A percentile compares a stretch with the other conserved stretches of the same genome.
Conservation (phyloP, 306 rosid species). For the Malus fusca region DNA sequence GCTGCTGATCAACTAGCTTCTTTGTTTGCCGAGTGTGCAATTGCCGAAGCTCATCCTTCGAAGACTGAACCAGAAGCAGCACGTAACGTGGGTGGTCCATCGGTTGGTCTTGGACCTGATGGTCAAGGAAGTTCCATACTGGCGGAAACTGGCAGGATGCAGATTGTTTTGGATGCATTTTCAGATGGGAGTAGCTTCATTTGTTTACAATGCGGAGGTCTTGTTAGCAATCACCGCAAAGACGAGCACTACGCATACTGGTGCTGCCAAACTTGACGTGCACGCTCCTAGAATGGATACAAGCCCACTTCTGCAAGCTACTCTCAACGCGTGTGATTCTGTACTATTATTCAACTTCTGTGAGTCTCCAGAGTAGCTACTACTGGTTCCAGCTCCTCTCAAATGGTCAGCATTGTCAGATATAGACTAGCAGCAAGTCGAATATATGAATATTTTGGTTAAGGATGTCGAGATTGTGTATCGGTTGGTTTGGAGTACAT, state of each 20-base stretch:
- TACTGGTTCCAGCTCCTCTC: neutral
- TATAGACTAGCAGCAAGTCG: neutral
- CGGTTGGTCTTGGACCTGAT: constrained; percentile 22
- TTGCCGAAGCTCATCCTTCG: constrained; percentile 75
- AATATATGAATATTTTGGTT: constrained; percentile 5
- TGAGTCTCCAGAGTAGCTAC: neutral
- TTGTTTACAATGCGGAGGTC: constrained; percentile 95
- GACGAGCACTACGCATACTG: constrained; percentile 85
- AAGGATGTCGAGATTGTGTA: constrained; percentile 10
- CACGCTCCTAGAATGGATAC: neutral
- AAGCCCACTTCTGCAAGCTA: constrained; percentile 8
- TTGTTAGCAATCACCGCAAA: constrained; percentile 77
- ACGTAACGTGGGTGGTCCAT: constrained; percentile 6
- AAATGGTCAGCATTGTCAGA: neutral
- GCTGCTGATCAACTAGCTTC: constrained; percentile 82
- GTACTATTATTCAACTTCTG: too few relatives aligned
- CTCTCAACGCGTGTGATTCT: neutral
- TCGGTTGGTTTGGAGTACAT: constrained; percentile 13
- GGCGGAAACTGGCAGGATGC: constrained; percentile 85
- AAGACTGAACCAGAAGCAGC: constrained; percentile 26
- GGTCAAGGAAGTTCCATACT: constrained; percentile 60
- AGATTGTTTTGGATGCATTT: constrained; percentile 83
- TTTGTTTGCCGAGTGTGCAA: constrained; percentile 93
- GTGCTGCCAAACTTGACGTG: constrained; percentile 54
- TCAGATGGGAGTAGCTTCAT: constrained; percentile 95